phyloP scores from a whole-genome alignment of 108 stramenopile genomes.

The Cyclotella baltica region DNA sequence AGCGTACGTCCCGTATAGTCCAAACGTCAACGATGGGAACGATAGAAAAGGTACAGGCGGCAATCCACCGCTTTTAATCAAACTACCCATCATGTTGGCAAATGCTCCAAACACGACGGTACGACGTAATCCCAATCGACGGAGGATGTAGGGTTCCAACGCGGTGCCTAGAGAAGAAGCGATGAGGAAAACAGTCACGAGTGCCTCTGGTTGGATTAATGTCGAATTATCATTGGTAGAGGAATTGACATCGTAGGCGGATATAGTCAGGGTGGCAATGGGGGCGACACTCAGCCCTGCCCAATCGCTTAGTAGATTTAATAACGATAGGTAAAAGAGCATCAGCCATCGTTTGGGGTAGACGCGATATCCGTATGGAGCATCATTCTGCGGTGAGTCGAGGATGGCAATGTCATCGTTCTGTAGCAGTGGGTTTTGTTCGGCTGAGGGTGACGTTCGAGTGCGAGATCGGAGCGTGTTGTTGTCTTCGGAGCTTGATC shows the following conservation, averaged over 20 bases:
- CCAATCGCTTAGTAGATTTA: conserved; percentile 76
- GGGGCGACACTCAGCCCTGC: conserved; percentile 40
- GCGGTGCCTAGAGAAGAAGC: conserved; percentile 78
- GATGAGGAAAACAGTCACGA: conserved; percentile 78
- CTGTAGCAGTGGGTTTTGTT: neutral
- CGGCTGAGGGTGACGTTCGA: neutral
- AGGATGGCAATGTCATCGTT: neutral
- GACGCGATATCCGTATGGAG: conserved; percentile 58
- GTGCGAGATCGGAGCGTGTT: neutral
- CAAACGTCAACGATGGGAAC: conserved; percentile 47
- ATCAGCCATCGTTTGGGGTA: conserved; percentile 87
- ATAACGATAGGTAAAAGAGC: conserved; percentile 86
- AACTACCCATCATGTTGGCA: conserved; percentile 79
- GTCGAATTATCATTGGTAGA: conserved; percentile 58
- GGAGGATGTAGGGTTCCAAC: conserved; percentile 80
- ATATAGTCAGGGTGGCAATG: conserved; percentile 37
- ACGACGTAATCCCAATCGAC: conserved; percentile 74
- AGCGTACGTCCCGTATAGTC: conserved; percentile 65
- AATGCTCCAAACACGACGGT: conserved; percentile 83
- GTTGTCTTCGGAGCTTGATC: neutral
- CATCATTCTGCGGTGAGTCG: neutral
- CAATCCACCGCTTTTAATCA: conserved; percentile 83
- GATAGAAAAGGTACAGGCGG: conserved; percentile 56
- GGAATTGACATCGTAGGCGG: conserved; percentile 24
- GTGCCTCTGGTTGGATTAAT: conserved; percentile 78